Evolutionary conservation across 2,329 filamentous ascomycete genomes (phyloP).

Genomic region (Paraphoma sp.): DNA sequence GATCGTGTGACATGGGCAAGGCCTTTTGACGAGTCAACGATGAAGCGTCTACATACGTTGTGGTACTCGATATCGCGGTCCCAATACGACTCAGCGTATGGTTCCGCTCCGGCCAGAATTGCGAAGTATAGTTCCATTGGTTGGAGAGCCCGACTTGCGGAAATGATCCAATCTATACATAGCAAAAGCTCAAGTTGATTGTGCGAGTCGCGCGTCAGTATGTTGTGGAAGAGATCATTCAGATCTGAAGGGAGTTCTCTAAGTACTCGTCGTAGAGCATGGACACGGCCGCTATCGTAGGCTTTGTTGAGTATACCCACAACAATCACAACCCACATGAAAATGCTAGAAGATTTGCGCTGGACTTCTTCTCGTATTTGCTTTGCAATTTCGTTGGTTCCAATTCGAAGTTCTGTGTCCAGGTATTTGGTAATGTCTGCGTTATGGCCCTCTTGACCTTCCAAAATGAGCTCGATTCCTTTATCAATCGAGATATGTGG

Average conservation of each 20-base stretch:
- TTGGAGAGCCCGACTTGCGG: conserved; percentile 12
- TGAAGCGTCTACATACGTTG: conserved; percentile 19
- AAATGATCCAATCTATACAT: conserved; percentile 23
- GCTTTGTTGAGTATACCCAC: neutral
- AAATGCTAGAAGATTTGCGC: conserved; percentile 48
- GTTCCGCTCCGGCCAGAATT: conserved; percentile 14
- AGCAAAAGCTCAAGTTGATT: conserved; percentile 9
- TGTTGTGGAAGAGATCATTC: conserved; percentile 56
- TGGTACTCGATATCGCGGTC: conserved; percentile 17
- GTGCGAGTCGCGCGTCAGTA: conserved; percentile 50
- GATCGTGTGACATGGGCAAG: conserved; percentile 24
- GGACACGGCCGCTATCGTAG: neutral
- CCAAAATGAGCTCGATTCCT: conserved; percentile 35
- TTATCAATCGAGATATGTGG: conserved; percentile 46
- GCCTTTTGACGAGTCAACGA: conserved; percentile 33
- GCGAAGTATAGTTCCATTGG: conserved; percentile 22
- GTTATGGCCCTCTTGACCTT: conserved; percentile 40
- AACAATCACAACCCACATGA: conserved; percentile 30
- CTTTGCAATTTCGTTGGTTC: neutral
- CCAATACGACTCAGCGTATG: conserved; percentile 12
- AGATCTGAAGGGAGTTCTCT: conserved; percentile 34
- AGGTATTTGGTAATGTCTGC: conserved; percentile 35
- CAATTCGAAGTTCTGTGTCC: neutral
- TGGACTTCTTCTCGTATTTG: conserved; percentile 37
- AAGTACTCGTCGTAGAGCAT: neutral